Evolutionary conservation across 768 basidiomycete genomes (phyloP).

Genomic region (Kwoniella mangroviensis): DNA sequence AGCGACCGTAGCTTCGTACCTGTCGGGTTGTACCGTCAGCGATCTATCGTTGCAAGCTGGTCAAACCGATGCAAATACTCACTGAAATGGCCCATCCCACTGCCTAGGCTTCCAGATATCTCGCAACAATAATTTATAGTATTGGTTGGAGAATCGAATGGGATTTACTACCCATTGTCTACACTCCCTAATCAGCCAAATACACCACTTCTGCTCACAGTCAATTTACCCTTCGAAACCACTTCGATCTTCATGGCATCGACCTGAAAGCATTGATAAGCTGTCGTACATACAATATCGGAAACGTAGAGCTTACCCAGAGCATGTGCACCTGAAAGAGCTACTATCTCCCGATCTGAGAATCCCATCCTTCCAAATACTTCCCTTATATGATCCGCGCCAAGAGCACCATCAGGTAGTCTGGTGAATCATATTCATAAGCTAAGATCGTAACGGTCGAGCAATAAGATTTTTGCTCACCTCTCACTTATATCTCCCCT

Average conservation of each 20-base stretch:
- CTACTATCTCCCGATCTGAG: conserved; percentile 58
- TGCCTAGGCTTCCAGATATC: conserved; percentile 55
- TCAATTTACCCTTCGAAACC: conserved; percentile 56
- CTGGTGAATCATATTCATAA: conserved; percentile 17
- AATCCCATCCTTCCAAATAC: conserved; percentile 58
- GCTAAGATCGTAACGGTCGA: neutral
- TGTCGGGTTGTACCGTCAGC: conserved; percentile 14
- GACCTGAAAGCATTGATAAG: conserved; percentile 24
- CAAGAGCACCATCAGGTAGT: conserved; percentile 57
- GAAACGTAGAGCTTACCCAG: conserved; percentile 36
- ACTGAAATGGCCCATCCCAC: conserved; percentile 59
- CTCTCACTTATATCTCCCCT: conserved; percentile 53
- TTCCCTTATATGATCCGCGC: conserved; percentile 55
- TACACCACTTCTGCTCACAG: neutral
- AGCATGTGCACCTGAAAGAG: conserved; percentile 57
- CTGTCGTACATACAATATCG: neutral
- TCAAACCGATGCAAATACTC: conserved; percentile 7
- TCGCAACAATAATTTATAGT: conserved; percentile 55
- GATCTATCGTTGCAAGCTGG: neutral
- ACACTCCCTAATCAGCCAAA: neutral
- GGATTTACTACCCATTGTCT: conserved; percentile 58
- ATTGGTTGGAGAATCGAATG: conserved; percentile 58
- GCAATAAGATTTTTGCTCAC: conserved; percentile 17
- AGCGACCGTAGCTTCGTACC: conserved; percentile 55
- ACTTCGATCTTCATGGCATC: conserved; percentile 57